Conservation (phyloP, 2,329 filamentous ascomycete species). For the Penicillium polonicum region DNA sequence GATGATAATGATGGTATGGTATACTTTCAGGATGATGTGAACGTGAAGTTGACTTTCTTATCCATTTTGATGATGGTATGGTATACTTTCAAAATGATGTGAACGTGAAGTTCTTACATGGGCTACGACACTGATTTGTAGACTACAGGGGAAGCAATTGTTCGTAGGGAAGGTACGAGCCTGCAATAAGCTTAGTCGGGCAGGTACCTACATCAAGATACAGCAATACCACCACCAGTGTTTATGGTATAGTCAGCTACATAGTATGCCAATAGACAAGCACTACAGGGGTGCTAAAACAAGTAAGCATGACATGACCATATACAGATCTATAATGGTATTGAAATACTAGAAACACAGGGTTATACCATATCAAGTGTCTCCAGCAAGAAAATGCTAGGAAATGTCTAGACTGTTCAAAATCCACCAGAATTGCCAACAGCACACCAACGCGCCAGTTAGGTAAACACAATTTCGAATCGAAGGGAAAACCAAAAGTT, state of each 20-base stretch:
- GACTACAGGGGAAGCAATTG: too few relatives aligned
- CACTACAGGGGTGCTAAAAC: not conserved
- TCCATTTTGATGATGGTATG: too few relatives aligned
- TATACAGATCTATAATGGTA: constrained; percentile 7
- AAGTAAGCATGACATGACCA: not conserved
- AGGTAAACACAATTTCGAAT: constrained; percentile 13
- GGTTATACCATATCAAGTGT: constrained; percentile 3
- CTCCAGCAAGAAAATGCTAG: not conserved
- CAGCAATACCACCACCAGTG: too few relatives aligned
- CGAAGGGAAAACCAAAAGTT: constrained; percentile 4
- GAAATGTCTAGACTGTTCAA: constrained; percentile 16
- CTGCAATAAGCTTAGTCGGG: too few relatives aligned
- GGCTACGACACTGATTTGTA: too few relatives aligned
- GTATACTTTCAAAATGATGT: too few relatives aligned
- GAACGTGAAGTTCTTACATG: too few relatives aligned
- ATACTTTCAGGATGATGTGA: too few relatives aligned
- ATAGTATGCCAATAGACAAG: not conserved
- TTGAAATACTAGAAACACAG: not conserved
- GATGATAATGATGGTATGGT: too few relatives aligned
- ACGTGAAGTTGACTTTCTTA: too few relatives aligned
- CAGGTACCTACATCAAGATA: too few relatives aligned
- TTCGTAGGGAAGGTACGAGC: too few relatives aligned
- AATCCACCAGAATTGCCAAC: constrained; percentile 7
- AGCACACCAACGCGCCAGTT: constrained; percentile 16
- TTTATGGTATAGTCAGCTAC: not conserved